A percentile compares a stretch with the other conserved stretches of the same genome.
These are phyloP conservation scores for Neospermospora avenae DNA, from an alignment of 2,329 filamentous ascomycete genomes.

Conservation along the genomic window DNA sequence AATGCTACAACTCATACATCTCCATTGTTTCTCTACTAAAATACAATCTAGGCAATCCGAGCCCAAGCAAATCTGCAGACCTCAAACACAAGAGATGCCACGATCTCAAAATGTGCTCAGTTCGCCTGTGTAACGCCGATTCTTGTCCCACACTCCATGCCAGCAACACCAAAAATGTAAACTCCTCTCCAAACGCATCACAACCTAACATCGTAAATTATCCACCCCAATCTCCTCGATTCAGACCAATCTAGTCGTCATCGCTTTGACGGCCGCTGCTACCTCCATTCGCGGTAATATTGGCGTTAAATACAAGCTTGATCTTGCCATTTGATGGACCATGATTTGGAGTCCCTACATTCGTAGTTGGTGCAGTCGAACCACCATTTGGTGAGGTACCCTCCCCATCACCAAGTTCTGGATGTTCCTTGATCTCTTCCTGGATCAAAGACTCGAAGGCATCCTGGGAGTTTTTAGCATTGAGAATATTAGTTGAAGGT, in stretches of 20 bases:
- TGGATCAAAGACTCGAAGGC: constrained; percentile 54
- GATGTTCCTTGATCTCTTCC: constrained; percentile 50
- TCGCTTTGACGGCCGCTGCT: constrained; percentile 49
- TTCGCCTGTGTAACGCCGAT: constrained; percentile 10
- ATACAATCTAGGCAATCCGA: constrained; percentile 32
- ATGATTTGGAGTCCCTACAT: constrained; percentile 62
- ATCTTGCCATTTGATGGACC: constrained; percentile 50
- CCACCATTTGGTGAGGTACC: constrained; percentile 34
- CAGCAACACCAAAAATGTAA: constrained; percentile 5
- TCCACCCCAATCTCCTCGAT: neutral
- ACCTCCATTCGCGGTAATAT: constrained; percentile 37
- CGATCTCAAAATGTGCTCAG: neutral
- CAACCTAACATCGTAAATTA: neutral
- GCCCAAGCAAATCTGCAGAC: constrained; percentile 6
- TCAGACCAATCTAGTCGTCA: constrained; percentile 35
- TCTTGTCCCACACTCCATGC: constrained; percentile 9
- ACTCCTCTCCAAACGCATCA: neutral
- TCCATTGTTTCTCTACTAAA: constrained; percentile 32
- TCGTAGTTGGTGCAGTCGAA: constrained; percentile 50
- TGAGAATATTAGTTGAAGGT: neutral
- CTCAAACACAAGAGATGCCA: neutral
- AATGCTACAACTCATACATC: constrained; percentile 14
- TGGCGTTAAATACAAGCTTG: constrained; percentile 61
- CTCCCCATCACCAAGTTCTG: constrained; percentile 55
- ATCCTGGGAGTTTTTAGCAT: constrained; percentile 46